A percentile compares a stretch with the other conserved stretches of the same genome.
Conservation (phyloP, 2,329 filamentous ascomycete species). For the Chaetomiaceae sp. region DNA sequence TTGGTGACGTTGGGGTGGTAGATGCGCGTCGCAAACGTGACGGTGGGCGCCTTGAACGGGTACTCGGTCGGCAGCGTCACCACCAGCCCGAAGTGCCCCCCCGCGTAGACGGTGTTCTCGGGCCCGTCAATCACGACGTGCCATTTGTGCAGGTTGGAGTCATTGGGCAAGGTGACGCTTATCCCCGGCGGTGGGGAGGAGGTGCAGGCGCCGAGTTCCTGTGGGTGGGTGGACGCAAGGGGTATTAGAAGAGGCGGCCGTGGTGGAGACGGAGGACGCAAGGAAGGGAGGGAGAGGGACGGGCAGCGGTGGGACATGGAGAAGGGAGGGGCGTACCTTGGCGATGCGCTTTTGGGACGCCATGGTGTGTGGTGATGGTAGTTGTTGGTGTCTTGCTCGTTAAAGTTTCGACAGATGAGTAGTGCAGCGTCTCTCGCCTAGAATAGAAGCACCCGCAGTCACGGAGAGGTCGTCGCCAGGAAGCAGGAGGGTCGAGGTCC, state of each 20-base stretch:
- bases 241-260: not conserved
- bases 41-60: slow-evolving; percentile 80
- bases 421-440: no score
- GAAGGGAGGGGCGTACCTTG: slow-evolving; percentile 18
- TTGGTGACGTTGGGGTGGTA: slow-evolving; percentile 95
- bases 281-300: not conserved
- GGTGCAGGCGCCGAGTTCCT: slow-evolving; percentile 53
- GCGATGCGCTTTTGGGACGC: slow-evolving; percentile 22
- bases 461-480: no score
- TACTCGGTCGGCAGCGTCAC: slow-evolving; percentile 74
- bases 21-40: slow-evolving; percentile 82
- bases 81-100: slow-evolving; percentile 68
- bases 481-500: no score
- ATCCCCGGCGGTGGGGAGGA: slow-evolving; percentile 44
- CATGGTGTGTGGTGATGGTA: slow-evolving; percentile 11
- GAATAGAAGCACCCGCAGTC: no score
- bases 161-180: slow-evolving; percentile 41
- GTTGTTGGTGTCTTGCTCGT: not conserved
- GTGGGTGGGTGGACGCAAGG: slow-evolving; percentile 1
- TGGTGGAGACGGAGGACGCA: not conserved
- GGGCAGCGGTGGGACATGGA: no score
- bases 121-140: slow-evolving; percentile 45
- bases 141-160: slow-evolving; percentile 49
- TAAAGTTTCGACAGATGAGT: not conserved
- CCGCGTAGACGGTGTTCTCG: slow-evolving; percentile 45